Percentiles rank a stretch among this genome's conserved stretches.
Evolutionary conservation across 345 rosid species (phyloP).

Genomic region (Pugionium dolabratum): DNA sequence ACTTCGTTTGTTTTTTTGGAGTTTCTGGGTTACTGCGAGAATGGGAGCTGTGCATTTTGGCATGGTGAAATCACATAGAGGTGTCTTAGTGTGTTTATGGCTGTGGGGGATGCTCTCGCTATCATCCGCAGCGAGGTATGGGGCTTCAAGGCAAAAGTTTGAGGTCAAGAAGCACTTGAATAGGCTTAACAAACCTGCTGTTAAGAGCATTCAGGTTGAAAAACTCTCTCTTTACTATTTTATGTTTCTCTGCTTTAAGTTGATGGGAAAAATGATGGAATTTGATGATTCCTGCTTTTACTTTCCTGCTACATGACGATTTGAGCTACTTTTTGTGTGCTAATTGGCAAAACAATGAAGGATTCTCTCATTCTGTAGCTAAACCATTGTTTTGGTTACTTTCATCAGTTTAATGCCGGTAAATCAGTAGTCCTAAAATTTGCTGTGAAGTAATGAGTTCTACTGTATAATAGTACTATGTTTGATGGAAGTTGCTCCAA

Average conservation of each 20-base stretch:
- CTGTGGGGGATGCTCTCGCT: slow-evolving; percentile 49
- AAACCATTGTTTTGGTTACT: too few species aligned
- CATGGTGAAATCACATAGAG: slow-evolving; percentile 27
- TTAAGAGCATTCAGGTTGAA: slow-evolving; percentile 70
- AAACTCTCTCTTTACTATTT: slow-evolving; percentile 4
- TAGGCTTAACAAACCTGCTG: slow-evolving; percentile 82
- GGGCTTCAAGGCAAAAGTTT: slow-evolving; percentile 61
- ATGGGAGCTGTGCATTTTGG: slow-evolving; percentile 45
- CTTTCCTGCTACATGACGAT: slow-evolving; percentile 25
- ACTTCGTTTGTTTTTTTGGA: slow-evolving; percentile 3
- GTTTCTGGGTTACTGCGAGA: slow-evolving; percentile 32
- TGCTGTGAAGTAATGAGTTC: neutral
- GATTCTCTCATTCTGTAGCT: neutral
- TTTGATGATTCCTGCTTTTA: slow-evolving; percentile 20
- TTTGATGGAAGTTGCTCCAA: slow-evolving; percentile 1
- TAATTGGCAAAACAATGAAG: slow-evolving; percentile 11
- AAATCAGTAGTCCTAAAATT: neutral
- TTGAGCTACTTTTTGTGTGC: neutral
- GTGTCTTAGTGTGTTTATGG: slow-evolving; percentile 46
- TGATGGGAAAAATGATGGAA: neutral
- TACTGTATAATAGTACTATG: slow-evolving; percentile 1
- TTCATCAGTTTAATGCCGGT: too few species aligned
- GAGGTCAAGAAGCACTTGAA: slow-evolving; percentile 82
- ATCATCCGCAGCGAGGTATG: slow-evolving; percentile 57
- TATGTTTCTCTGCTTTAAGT: slow-evolving; percentile 24